These are phyloP conservation scores for Dipodascus geniculatus DNA, from an alignment of 805 yeast genomes.

Conservation along the genomic window DNA sequence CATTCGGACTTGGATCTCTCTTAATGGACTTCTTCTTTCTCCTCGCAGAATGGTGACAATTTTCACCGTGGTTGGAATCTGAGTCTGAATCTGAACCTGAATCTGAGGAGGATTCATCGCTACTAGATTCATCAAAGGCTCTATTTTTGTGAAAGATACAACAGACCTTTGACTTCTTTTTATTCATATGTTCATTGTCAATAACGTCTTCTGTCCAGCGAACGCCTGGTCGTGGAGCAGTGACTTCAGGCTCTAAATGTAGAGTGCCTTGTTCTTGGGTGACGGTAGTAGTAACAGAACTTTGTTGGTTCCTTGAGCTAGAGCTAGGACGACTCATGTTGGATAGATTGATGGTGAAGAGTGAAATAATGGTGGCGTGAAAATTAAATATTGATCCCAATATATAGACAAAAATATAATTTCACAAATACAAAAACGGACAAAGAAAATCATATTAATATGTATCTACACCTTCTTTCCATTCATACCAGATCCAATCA, in stretches of 20 bases:
- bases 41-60: neutral
- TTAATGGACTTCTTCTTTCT: neutral
- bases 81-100: neutral
- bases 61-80: neutral
- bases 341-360: too few species aligned
- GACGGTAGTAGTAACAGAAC: neutral
- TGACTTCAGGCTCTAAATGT: neutral
- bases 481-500: constrained; percentile 17
- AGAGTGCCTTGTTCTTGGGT: neutral
- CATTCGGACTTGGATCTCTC: neutral
- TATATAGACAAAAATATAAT: too few species aligned
- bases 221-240: constrained; percentile 29
- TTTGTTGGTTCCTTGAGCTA: too few species aligned
- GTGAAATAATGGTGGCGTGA: too few species aligned
- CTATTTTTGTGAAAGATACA: constrained; percentile 39
- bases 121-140: constrained; percentile 28
- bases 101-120: constrained; percentile 17
- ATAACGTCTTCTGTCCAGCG: constrained; percentile 78
- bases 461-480: neutral
- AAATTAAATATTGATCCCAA: too few species aligned
- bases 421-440: too few species aligned
- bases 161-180: constrained; percentile 83
- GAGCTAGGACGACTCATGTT: too few species aligned
- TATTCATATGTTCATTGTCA: constrained; percentile 82
- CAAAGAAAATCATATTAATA: neutral